Evolutionary conservation across 2,329 filamentous ascomycete species (phyloP).

Genomic region (Fusarium redolens): DNA sequence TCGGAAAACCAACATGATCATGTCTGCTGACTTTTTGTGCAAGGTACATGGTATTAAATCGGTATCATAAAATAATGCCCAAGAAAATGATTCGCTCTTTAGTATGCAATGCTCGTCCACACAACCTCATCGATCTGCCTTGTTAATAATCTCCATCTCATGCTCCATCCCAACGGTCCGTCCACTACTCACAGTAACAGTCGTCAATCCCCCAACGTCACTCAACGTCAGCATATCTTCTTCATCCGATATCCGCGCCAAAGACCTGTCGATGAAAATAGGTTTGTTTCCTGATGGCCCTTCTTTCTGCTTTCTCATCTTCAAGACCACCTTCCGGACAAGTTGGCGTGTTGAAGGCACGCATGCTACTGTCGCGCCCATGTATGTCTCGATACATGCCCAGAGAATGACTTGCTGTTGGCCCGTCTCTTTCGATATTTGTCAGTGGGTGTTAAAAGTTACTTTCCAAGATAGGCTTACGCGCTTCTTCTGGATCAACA

Average conservation of each 20-base stretch:
- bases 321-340: accelerated
- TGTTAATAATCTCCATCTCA: not conserved
- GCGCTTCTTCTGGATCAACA: accelerated
- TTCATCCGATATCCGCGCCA: not conserved
- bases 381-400: constrained; percentile 3
- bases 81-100: not conserved
- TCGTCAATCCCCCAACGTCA: not conserved
- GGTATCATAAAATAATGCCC: not conserved
- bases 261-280: not conserved
- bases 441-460: not conserved
- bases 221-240: not conserved
- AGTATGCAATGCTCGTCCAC: not conserved
- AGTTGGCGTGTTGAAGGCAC: not conserved
- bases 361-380: constrained; percentile 4
- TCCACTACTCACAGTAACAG: not conserved
- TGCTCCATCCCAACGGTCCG: not conserved
- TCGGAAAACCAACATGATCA: not conserved
- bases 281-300: accelerated
- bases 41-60: not conserved
- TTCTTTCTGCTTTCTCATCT: not conserved
- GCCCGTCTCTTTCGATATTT: not conserved
- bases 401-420: accelerated
- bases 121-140: not conserved
- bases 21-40: not conserved
- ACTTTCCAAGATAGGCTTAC: not conserved